Evolutionary conservation across 2,329 filamentous ascomycete genomes (phyloP), one percentile per base, ranked within the genome.

Genomic region (Pseudocercospora ulei): DNA sequence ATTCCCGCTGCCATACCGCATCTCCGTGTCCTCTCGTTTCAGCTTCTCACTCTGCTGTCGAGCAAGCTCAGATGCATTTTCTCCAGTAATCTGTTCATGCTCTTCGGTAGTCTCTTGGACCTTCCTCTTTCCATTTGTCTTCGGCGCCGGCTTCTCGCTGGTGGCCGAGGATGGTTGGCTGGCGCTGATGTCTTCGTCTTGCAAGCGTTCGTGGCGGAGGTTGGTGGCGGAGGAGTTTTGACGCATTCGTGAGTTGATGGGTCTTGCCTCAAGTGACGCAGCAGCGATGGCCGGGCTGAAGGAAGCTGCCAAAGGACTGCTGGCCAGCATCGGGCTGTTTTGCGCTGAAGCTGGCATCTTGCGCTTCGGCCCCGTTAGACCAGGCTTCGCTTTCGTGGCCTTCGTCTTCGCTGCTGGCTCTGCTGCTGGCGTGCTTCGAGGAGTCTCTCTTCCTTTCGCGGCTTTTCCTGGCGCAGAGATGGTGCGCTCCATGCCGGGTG

Each of bases 281-380:
- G 76, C 73, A 48, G 80, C 67, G 2, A 78, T 78, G 11, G 82
- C 77, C 1, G 83, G 82, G 53, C 77, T 54, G 44, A 58, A 55
- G 3, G 45, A 46, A 3, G 72, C 42, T 69, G 71, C 67, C 65
- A 46, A 65, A 60, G 51, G 59, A 68, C 50, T 61, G 62, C 46
- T 69, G 65, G 50, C 67, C 63, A 54, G 65, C 67, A 54, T 65
- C 65, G 53, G 56, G 37, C 54, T 57, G 13, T 51, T 49, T 17
- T 57, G 54, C 12, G 52, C 54, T 9, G 51, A 53, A 19, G 54
- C 56, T 17, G 65, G 70, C 55, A 70, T 82, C 81, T 77, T 88
- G 65, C 87, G 93, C 65, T 88, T 87, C 18, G 75, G 61, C 13
- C 37, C 41, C n/a, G 75, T 71, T 49, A 82, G 83, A 3, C 75